These are phyloP conservation scores for Madurella mycetomatis DNA, from an alignment of 2,329 filamentous ascomycete species.

Conservation along the genomic window DNA sequence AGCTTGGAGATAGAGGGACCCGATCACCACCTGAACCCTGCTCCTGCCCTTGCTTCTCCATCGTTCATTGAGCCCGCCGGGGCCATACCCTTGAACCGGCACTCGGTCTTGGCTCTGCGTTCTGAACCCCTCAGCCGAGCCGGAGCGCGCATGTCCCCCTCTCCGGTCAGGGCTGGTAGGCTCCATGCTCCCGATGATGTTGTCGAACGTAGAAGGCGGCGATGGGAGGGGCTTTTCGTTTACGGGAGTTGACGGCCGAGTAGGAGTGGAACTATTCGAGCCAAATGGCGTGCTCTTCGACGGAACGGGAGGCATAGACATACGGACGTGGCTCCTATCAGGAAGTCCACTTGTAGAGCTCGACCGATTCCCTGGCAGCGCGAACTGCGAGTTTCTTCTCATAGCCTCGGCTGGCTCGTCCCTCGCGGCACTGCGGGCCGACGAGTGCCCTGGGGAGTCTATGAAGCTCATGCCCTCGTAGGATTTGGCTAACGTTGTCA, in stretches of 20 bases:
- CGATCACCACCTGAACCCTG: constrained; percentile 73
- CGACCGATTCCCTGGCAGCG: constrained; percentile 46
- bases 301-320: constrained; percentile 75
- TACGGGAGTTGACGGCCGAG: constrained; percentile 48
- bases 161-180: constrained; percentile 41
- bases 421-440: constrained; percentile 38
- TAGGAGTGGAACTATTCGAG: constrained; percentile 44
- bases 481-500: constrained; percentile 68
- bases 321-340: constrained; percentile 62
- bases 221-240: constrained; percentile 41
- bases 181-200: constrained; percentile 35
- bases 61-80: constrained; percentile 67
- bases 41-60: constrained; percentile 77
- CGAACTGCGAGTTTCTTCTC: constrained; percentile 55
- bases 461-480: constrained; percentile 70
- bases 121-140: constrained; percentile 42
- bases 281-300: constrained; percentile 42
- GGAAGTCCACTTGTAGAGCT: constrained; percentile 48
- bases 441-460: constrained; percentile 64
- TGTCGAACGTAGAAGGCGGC: constrained; percentile 47
- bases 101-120: constrained; percentile 53
- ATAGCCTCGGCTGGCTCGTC: constrained; percentile 37
- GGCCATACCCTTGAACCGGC: constrained; percentile 67
- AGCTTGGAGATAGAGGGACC: constrained; percentile 80
- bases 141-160: constrained; percentile 31